These are phyloP conservation scores for Pleurotus cornucopiae DNA, from an alignment of 768 basidiomycete species.

Conservation along the genomic window DNA sequence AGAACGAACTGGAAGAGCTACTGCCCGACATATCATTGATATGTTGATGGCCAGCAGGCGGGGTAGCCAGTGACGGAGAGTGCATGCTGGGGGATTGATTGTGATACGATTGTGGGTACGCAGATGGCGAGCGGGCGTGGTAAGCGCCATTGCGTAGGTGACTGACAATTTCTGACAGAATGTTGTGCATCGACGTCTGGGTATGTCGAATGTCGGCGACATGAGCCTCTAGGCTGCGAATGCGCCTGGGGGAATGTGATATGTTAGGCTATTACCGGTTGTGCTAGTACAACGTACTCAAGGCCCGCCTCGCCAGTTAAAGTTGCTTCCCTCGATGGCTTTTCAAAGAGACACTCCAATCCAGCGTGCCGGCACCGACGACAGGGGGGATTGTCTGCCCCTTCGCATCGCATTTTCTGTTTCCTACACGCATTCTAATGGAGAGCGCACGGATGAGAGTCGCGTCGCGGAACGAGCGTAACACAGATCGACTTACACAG, in stretches of 20 bases:
- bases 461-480: conserved; percentile 11
- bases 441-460: conserved; percentile 14
- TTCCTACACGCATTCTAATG: conserved; percentile 88
- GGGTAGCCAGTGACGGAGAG: conserved; percentile 51
- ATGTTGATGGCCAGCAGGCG: conserved; percentile 38
- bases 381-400: conserved; percentile 96
- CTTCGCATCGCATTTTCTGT: conserved; percentile 97
- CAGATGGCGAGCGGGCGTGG: conserved; percentile 59
- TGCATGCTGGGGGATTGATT: conserved; percentile 67
- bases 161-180: conserved; percentile 73
- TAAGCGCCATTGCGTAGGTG: conserved; percentile 62
- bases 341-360: conserved; percentile 92
- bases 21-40: conserved; percentile 28
- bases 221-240: conserved; percentile 82
- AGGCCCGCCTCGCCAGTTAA: conserved; percentile 86
- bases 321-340: conserved; percentile 83
- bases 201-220: conserved; percentile 78
- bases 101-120: conserved; percentile 48
- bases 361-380: conserved; percentile 87
- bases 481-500: conserved; percentile 50
- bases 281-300: conserved; percentile 53
- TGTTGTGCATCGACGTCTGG: conserved; percentile 73
- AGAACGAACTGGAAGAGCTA: conserved; percentile 6
- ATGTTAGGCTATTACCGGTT: conserved; percentile 13
- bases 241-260: conserved; percentile 54